Evolutionary conservation across 1,284 basidiomycete genomes (phyloP).

Genomic region (Leccinum insigne): DNA sequence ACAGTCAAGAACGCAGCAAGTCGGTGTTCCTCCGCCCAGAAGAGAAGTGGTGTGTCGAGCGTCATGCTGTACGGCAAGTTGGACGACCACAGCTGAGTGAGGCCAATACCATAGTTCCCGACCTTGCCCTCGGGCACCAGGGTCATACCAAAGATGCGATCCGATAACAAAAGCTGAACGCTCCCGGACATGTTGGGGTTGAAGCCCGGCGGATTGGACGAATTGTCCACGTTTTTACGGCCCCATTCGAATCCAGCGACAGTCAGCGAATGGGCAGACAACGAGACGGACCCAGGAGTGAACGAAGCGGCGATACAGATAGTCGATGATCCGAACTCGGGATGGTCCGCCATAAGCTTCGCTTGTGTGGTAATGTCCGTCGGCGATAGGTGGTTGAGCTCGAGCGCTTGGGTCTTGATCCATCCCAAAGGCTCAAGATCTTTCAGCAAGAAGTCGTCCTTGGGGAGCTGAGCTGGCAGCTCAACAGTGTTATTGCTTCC

Average conservation of each 20-base stretch:
- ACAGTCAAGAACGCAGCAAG: constrained; percentile 90
- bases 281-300: constrained; percentile 35
- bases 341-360: constrained; percentile 95
- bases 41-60: constrained; percentile 88
- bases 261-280: no score
- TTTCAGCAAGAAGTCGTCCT: constrained; percentile 93
- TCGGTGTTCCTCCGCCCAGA: constrained; percentile 97
- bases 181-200: constrained; percentile 98
- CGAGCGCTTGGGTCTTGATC: constrained; percentile 96
- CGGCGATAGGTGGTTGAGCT: constrained; percentile 91
- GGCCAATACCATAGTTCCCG: constrained; percentile 93
- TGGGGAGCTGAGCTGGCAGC: constrained; percentile 83
- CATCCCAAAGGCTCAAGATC: constrained; percentile 96
- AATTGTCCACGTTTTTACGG: constrained; percentile 50
- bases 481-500: constrained; percentile 95
- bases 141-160: constrained; percentile 91
- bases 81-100: constrained; percentile 91
- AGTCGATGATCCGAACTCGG: constrained; percentile 92
- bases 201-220: constrained; percentile 88
- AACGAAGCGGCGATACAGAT: constrained; percentile 96
- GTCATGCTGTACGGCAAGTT: constrained; percentile 85
- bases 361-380: constrained; percentile 96
- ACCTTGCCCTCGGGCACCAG: constrained; percentile 88
- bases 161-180: constrained; percentile 93
- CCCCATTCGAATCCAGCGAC: no score